Evolutionary conservation across 345 rosid genomes (phyloP).

Genomic region (Lepidium didymum): DNA sequence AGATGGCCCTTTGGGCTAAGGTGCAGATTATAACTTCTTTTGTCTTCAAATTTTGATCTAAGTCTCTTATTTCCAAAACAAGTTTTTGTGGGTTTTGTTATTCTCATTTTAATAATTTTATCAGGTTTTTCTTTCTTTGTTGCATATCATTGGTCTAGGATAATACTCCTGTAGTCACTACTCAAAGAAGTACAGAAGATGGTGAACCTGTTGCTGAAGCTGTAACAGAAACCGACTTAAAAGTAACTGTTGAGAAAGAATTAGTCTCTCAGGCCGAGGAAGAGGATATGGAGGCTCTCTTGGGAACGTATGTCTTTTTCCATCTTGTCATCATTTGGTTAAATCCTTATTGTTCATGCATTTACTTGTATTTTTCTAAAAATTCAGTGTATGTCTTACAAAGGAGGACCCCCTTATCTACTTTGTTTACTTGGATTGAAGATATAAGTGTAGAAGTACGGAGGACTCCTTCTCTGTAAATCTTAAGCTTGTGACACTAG

Average conservation of each 20-base stretch:
- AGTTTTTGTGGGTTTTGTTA: not conserved
- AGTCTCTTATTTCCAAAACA: not conserved
- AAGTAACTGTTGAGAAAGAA: conserved; percentile 90
- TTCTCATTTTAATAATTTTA: not conserved
- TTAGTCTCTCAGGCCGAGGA: conserved; percentile 98
- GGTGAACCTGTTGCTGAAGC: conserved; percentile 64
- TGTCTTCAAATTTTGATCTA: conserved; percentile 7
- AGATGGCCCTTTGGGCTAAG: conserved; percentile 99
- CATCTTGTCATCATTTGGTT: not conserved
- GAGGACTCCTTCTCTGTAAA: not conserved
- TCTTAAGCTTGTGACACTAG: conserved; percentile 8
- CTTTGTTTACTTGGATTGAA: not conserved
- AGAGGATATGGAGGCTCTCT: conserved; percentile 97
- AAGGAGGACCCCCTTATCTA: not conserved
- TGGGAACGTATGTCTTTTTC: conserved; percentile 70
- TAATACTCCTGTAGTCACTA: conserved; percentile 65
- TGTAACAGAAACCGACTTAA: conserved; percentile 60
- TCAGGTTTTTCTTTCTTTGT: not conserved
- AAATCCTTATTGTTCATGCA: not conserved
- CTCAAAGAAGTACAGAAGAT: conserved; percentile 51
- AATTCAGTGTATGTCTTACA: conserved; percentile 1
- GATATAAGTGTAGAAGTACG: not conserved
- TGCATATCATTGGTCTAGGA: conserved; percentile 46
- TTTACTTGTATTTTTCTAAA: not conserved
- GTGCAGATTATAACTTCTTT: conserved; percentile 31